Conservation (phyloP, 441 rosid species). For the Pelargonium myrrhifolium region DNA sequence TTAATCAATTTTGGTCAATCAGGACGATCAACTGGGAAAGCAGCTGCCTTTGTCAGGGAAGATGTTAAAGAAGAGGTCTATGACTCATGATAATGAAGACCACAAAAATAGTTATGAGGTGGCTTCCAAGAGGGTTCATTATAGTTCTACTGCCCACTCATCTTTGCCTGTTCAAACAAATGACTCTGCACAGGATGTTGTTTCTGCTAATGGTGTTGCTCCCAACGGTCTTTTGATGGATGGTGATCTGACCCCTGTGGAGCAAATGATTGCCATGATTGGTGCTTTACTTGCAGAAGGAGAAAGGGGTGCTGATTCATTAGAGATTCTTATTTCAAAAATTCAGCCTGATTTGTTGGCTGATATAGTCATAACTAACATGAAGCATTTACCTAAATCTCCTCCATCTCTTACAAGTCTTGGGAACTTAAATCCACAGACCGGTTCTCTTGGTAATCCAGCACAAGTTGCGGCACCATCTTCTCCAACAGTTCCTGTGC, state of each 20-base stretch:
- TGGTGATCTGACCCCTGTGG: slow-evolving; percentile 79
- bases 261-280: slow-evolving; percentile 97
- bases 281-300: slow-evolving; percentile 99
- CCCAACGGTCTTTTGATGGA: slow-evolving; percentile 43
- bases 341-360: slow-evolving; percentile 98
- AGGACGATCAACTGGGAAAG: slow-evolving; percentile 70
- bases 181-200: slow-evolving; percentile 46
- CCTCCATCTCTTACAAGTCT: slow-evolving; percentile 56
- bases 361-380: slow-evolving; percentile 91
- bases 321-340: slow-evolving; percentile 82
- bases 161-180: slow-evolving; percentile 34
- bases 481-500: slow-evolving; percentile 30
- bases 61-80: slow-evolving; percentile 58
- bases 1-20: slow-evolving; percentile 20
- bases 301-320: slow-evolving; percentile 97
- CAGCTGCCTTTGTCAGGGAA: slow-evolving; percentile 57
- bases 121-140: slow-evolving; percentile 55
- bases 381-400: slow-evolving; percentile 87
- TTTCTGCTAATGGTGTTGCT: slow-evolving; percentile 52
- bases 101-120: slow-evolving; percentile 46
- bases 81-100: slow-evolving; percentile 64
- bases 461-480: slow-evolving; percentile 39
- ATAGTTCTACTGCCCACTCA: slow-evolving; percentile 40
- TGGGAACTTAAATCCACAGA: slow-evolving; percentile 36
- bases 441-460: slow-evolving; percentile 39